Evolutionary conservation across 352 stramenopile species (phyloP).

Genomic region (Globisporangium iwayamae): DNA sequence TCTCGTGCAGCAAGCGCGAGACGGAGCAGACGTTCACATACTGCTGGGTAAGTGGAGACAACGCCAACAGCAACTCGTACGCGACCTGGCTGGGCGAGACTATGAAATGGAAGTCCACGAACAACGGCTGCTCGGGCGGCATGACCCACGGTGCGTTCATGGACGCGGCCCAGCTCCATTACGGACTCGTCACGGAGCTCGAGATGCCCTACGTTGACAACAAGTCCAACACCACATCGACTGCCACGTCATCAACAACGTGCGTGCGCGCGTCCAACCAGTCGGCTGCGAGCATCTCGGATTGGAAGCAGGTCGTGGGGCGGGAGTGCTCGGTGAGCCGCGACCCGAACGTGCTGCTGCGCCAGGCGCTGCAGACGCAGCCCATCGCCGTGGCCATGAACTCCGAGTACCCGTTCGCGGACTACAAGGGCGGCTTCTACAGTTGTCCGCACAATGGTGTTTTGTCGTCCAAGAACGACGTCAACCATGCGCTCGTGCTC

Average conservation of each 20-base stretch:
- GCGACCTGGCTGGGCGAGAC: constrained; percentile 49
- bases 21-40: constrained; percentile 71
- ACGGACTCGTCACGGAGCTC: constrained; percentile 58
- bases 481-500: constrained; percentile 73
- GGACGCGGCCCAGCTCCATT: constrained; percentile 51
- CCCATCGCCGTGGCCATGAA: constrained; percentile 74
- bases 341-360: constrained; percentile 50
- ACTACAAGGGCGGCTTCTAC: constrained; percentile 65
- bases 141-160: constrained; percentile 82
- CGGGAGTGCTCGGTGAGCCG: constrained; percentile 45
- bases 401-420: constrained; percentile 56
- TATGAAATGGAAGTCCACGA: constrained; percentile 70
- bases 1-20: constrained; percentile 53
- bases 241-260: background rate
- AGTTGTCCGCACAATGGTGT: constrained; percentile 55
- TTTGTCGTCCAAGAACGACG: constrained; percentile 49
- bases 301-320: constrained; percentile 58
- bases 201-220: constrained; percentile 66
- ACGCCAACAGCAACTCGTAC: background rate
- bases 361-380: constrained; percentile 46
- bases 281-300: constrained; percentile 62
- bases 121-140: constrained; percentile 68
- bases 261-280: constrained; percentile 25
- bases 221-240: constrained; percentile 8
- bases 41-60: constrained; percentile 42